phyloP scores from a whole-genome alignment of 2,329 filamentous ascomycete species.

The Pestalotiopsis sp. region DNA sequence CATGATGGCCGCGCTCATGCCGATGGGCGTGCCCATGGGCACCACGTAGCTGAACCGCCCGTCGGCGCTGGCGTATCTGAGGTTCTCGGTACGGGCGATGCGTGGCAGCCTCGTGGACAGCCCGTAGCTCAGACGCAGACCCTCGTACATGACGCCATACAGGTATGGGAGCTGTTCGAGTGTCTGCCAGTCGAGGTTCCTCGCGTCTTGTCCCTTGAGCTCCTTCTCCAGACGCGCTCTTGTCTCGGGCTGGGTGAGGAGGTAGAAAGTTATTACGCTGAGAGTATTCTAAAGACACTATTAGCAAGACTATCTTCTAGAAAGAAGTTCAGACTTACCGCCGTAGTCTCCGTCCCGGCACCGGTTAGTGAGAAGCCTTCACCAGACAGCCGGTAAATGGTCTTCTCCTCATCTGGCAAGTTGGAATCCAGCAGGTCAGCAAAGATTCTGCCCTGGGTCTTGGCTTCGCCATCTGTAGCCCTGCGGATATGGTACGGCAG shows the following conservation, averaged over 20 bases:
- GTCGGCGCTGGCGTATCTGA: slow-evolving; percentile 18
- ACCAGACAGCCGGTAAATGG: slow-evolving; percentile 35
- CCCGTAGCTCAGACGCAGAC: slow-evolving; percentile 25
- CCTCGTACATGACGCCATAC: slow-evolving; percentile 23
- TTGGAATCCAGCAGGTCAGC: slow-evolving; percentile 33
- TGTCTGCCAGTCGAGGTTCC: slow-evolving; percentile 19
- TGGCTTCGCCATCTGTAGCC: slow-evolving; percentile 19
- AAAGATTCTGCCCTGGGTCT: slow-evolving; percentile 40
- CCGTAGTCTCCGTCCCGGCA: slow-evolving; percentile 44
- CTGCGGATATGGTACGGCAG: slow-evolving; percentile 32
- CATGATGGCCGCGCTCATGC: slow-evolving; percentile 21
- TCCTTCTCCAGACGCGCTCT: slow-evolving; percentile 35
- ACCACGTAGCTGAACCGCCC: slow-evolving; percentile 21
- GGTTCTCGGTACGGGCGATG: slow-evolving; percentile 20
- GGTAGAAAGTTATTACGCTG: slow-evolving; percentile 14
- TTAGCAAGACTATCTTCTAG: not conserved
- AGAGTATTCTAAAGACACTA: slow-evolving; percentile 22
- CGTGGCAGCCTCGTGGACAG: slow-evolving; percentile 18
- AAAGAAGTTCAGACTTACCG: slow-evolving; percentile 23
- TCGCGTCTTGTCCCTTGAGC: slow-evolving; percentile 25
- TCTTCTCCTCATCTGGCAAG: slow-evolving; percentile 38
- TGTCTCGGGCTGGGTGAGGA: slow-evolving; percentile 34
- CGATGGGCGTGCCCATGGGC: slow-evolving; percentile 23
- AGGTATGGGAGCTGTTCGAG: slow-evolving; percentile 28
- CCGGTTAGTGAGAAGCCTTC: slow-evolving; percentile 42